Percentiles rank a stretch among this genome's conserved stretches.
Conservation (phyloP, 805 yeast genomes). For the Candida glaebosa region DNA sequence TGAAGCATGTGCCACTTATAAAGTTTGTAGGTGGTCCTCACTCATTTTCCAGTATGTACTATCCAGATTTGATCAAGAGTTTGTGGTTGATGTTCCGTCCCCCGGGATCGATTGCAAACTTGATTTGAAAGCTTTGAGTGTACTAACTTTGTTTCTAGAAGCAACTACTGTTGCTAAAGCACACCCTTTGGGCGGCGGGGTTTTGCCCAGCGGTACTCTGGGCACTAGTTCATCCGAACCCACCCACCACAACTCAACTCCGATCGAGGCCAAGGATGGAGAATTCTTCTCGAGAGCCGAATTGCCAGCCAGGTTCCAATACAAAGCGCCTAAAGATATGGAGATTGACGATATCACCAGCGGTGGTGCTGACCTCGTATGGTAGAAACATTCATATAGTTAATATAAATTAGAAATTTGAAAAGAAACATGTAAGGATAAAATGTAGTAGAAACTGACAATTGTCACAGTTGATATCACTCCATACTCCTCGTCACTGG, state of each 20-base stretch:
- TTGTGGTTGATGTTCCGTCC: neutral
- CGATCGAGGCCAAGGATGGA: conserved; percentile 40
- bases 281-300: conserved; percentile 54
- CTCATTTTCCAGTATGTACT: conserved; percentile 43
- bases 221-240: conserved; percentile 10
- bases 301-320: conserved; percentile 74
- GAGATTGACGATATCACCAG: conserved; percentile 76
- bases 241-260: conserved; percentile 23
- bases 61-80: neutral
- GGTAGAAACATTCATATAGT: conserved; percentile 24
- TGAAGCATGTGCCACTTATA: conserved; percentile 64
- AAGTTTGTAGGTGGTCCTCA: conserved; percentile 86
- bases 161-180: conserved; percentile 16
- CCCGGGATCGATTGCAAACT: neutral
- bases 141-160: conserved; percentile 8
- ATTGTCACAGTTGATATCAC: too few relatives aligned
- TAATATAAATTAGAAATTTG: neutral
- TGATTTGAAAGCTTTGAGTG: too few relatives aligned
- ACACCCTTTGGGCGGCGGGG: conserved; percentile 42
- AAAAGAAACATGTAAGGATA: too few relatives aligned
- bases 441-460: too few relatives aligned
- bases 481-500: too few relatives aligned
- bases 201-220: conserved; percentile 29
- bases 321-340: conserved; percentile 52
- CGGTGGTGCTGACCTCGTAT: conserved; percentile 76